A percentile compares a stretch with the other conserved stretches of the same genome.
phyloP scores from a whole-genome alignment of 768 basidiomycete species.

The Auricularia sp. region DNA sequence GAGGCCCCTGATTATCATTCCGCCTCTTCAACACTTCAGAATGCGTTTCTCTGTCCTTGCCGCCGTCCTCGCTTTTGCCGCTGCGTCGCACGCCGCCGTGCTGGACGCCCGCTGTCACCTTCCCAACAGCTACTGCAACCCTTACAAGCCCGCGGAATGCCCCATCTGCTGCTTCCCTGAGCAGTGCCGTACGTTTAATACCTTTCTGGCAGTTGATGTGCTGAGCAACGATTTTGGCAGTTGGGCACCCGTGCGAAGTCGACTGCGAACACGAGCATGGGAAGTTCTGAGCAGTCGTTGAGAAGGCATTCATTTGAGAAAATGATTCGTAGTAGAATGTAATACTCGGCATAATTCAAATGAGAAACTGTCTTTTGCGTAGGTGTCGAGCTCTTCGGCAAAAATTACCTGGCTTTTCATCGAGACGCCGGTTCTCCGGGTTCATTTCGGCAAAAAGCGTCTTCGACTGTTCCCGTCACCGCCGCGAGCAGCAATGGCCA shows the following conservation, averaged over 20 bases:
- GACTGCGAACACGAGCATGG: not conserved
- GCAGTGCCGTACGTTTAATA: not conserved
- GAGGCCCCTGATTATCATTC: not conserved
- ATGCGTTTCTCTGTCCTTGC: not conserved
- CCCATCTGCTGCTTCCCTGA: not conserved
- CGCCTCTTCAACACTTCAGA: not conserved
- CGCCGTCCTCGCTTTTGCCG: not conserved
- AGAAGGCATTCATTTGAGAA: too few species aligned
- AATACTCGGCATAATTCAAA: too few species aligned
- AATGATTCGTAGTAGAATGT: too few species aligned
- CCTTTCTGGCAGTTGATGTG: not conserved
- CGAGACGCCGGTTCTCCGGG: too few species aligned
- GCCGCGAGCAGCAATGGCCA: not conserved
- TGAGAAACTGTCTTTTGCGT: too few species aligned
- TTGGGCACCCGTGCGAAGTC: not conserved
- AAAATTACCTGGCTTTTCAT: too few species aligned
- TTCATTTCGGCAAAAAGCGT: too few species aligned
- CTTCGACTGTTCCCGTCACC: not conserved
- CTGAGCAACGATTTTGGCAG: not conserved
- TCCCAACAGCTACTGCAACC: not conserved
- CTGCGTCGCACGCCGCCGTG: not conserved
- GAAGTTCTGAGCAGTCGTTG: too few species aligned
- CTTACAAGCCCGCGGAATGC: not conserved
- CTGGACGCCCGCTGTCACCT: not conserved
- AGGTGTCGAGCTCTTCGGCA: too few species aligned